A percentile compares a stretch with the other conserved stretches of the same genome.
Evolutionary conservation across 2,329 filamentous ascomycete genomes (phyloP).

Genomic region (Claviceps fusiformis): DNA sequence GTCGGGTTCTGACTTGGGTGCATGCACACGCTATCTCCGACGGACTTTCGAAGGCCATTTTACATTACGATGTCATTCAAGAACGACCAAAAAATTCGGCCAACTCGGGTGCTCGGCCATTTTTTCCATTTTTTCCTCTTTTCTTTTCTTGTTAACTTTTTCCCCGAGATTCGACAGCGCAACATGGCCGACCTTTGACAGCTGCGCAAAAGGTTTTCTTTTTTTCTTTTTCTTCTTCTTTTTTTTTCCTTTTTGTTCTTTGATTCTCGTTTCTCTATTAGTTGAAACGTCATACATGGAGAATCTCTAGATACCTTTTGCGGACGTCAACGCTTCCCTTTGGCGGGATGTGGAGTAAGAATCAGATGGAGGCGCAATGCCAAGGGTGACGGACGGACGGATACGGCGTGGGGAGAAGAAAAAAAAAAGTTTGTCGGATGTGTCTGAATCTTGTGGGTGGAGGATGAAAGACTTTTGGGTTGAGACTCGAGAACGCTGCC

Average conservation of each 20-base stretch:
- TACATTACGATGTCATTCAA: conserved; percentile 4
- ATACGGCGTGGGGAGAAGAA: background rate
- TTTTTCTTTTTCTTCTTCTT: no score
- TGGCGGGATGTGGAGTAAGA: background rate
- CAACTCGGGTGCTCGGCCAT: conserved; percentile 4
- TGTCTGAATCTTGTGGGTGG: background rate
- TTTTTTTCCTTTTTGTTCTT: no score
- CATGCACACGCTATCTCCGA: conserved; percentile 8
- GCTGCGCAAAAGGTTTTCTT: background rate
- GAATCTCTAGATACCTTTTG: background rate
- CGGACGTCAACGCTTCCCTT: background rate
- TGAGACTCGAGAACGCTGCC: background rate
- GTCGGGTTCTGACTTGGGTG: conserved; percentile 23
- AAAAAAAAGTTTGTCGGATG: background rate
- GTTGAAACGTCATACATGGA: background rate
- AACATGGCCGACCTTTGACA: conserved; percentile 1
- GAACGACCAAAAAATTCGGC: conserved; percentile 1
- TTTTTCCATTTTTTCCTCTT: background rate
- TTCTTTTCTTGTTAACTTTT: background rate
- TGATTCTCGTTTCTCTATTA: background rate
- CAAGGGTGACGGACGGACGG: background rate
- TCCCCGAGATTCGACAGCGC: background rate
- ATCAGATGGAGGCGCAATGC: background rate
- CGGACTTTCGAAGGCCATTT: conserved; percentile 4
- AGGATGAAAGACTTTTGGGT: background rate